Evolutionary conservation across 140 eudicot genomes (phyloP).

Genomic region (Erigeron philadelphicus): DNA sequence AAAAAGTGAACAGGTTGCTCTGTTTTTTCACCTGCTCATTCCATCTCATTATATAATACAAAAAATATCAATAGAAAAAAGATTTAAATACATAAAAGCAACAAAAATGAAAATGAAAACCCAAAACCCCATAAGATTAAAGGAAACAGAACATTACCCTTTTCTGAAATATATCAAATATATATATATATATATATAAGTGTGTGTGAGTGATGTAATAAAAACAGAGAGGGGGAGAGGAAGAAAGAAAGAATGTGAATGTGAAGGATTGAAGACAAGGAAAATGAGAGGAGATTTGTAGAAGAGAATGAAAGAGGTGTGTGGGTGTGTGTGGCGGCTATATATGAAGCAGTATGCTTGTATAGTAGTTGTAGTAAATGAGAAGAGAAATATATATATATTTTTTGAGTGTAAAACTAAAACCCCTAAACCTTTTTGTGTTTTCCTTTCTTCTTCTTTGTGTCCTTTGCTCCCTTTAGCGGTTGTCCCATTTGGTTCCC

Average conservation of each 20-base stretch:
- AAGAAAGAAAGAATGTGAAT: conserved; percentile 20
- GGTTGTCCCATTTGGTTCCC: too few relatives aligned
- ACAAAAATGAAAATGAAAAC: background rate
- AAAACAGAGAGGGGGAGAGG: background rate
- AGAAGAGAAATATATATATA: background rate
- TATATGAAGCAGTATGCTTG: conserved; percentile 2
- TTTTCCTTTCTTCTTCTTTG: too few relatives aligned
- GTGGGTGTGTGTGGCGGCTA: conserved; percentile 16
- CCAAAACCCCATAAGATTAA: background rate
- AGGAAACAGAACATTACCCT: conserved; percentile 19
- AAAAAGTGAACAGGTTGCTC: conserved; percentile 10
- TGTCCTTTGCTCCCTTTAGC: too few relatives aligned
- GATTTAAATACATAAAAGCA: background rate
- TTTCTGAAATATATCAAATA: conserved; percentile 12
- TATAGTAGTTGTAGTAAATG: background rate
- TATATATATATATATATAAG: too few relatives aligned
- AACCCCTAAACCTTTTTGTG: too few relatives aligned
- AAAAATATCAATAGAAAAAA: background rate
- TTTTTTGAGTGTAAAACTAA: too few relatives aligned
- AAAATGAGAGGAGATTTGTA: background rate
- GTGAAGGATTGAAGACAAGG: conserved; percentile 15
- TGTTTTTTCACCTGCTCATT: conserved; percentile 22
- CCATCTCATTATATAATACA: conserved; percentile 15
- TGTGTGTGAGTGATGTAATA: too few relatives aligned
- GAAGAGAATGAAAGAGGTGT: conserved; percentile 6